Conservation (phyloP, 768 basidiomycete genomes). For the Chalciporus piperatus region DNA sequence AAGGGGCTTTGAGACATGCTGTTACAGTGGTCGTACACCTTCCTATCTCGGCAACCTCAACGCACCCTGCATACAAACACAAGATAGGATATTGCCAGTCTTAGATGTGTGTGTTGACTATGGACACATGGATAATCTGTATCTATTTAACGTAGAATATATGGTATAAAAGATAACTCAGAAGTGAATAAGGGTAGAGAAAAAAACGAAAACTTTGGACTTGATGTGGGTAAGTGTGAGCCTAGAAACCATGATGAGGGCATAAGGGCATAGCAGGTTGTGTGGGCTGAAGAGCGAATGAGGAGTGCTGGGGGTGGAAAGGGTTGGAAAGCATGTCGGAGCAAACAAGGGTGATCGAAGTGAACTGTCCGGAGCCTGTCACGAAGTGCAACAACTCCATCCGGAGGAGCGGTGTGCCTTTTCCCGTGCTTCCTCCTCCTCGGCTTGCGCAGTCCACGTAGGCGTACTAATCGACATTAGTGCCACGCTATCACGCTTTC, state of each 20-base stretch:
- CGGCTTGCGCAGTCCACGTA: slow-evolving; percentile 76
- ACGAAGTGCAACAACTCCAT: slow-evolving; percentile 70
- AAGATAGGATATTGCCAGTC: slow-evolving; percentile 6
- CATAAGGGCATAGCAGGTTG: slow-evolving; percentile 30
- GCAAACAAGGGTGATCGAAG: slow-evolving; percentile 7
- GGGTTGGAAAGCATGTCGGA: slow-evolving; percentile 18
- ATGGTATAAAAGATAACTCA: slow-evolving; percentile 42
- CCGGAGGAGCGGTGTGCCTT: slow-evolving; percentile 46
- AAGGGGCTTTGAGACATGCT: slow-evolving; percentile 6
- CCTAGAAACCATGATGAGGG: slow-evolving; percentile 21
- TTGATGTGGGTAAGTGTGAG: slow-evolving; percentile 16
- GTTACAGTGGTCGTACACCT: slow-evolving; percentile 4
- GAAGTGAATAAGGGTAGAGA: slow-evolving; percentile 31
- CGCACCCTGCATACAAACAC: background rate
- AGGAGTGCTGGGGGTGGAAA: slow-evolving; percentile 14
- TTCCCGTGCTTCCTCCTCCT: slow-evolving; percentile 71
- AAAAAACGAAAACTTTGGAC: slow-evolving; percentile 10
- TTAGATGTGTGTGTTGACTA: slow-evolving; percentile 24
- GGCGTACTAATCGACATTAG: slow-evolving; percentile 62
- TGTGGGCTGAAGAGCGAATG: slow-evolving; percentile 13
- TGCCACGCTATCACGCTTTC: slow-evolving; percentile 82
- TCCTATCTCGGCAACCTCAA: slow-evolving; percentile 28
- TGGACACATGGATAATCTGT: slow-evolving; percentile 36
- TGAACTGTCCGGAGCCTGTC: slow-evolving; percentile 19
- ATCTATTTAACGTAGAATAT: slow-evolving; percentile 38